These are phyloP conservation scores for Eimeria falciformis DNA, from an alignment of 169 alveolate species.

Conservation along the genomic window DNA sequence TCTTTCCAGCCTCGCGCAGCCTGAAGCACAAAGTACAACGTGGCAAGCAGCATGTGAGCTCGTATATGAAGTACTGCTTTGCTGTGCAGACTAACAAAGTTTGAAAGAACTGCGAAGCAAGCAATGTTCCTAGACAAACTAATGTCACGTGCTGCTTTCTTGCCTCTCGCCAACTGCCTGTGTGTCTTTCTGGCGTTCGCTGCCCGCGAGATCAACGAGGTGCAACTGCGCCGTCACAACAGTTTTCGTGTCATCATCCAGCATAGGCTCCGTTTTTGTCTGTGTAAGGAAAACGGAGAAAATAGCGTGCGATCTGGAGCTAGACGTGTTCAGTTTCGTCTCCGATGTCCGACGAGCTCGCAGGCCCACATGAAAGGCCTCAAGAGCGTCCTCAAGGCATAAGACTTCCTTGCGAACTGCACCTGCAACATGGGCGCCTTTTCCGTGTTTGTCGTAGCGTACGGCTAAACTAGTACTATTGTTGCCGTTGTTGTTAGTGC, in stretches of 20 bases:
- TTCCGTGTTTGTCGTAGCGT: slow-evolving; percentile 21
- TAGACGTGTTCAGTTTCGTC: slow-evolving; percentile 34
- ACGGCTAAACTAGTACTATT: background rate
- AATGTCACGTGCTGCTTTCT: background rate
- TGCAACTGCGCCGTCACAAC: slow-evolving; percentile 48
- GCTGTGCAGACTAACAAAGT: too few species aligned
- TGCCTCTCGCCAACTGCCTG: slow-evolving; percentile 44
- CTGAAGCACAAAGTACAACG: background rate
- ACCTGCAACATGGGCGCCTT: slow-evolving; percentile 47
- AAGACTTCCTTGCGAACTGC: background rate
- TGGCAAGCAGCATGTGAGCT: too few species aligned
- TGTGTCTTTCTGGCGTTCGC: slow-evolving; percentile 60
- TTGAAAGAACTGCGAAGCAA: too few species aligned
- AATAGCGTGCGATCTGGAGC: slow-evolving; percentile 60
- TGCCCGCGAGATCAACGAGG: slow-evolving; percentile 67
- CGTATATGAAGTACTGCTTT: too few species aligned
- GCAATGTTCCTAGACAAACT: too few species aligned
- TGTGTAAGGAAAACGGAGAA: slow-evolving; percentile 37
- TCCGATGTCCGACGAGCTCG: slow-evolving; percentile 40
- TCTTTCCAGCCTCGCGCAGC: slow-evolving; percentile 61
- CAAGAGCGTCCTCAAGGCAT: background rate
- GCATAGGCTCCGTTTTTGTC: background rate
- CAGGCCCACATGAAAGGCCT: slow-evolving; percentile 36
- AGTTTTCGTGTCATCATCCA: background rate
- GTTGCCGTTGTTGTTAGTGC: background rate